Conservation (phyloP, 768 basidiomycete genomes). For the Strobilomyces confusus region DNA sequence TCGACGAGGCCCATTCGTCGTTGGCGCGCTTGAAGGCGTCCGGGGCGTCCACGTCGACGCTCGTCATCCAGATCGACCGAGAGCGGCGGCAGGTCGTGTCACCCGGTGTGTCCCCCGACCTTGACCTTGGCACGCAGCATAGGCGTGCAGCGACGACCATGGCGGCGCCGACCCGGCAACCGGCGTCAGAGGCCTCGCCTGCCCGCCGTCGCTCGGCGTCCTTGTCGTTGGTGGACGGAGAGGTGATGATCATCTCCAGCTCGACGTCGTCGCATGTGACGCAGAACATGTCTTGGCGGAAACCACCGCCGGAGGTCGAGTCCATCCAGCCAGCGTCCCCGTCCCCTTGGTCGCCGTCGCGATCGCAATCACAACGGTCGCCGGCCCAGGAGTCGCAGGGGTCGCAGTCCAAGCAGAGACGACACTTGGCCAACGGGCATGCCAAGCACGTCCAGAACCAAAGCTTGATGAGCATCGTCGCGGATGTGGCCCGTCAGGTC, state of each 20-base stretch:
- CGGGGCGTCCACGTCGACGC: background rate
- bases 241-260: background rate
- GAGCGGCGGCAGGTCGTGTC: background rate
- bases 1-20: too few species aligned
- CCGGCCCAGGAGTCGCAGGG: background rate
- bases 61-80: background rate
- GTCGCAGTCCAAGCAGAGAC: constrained; percentile 9
- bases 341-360: background rate
- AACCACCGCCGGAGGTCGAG: constrained; percentile 3
- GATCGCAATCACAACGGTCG: background rate
- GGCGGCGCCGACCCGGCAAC: background rate
- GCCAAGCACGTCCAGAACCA: constrained; percentile 11
- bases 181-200: background rate
- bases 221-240: constrained; percentile 3
- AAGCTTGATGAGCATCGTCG: constrained; percentile 68
- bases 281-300: constrained; percentile 7
- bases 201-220: constrained; percentile 17
- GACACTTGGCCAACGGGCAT: constrained; percentile 12
- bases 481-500: constrained; percentile 48
- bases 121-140: background rate
- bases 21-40: background rate
- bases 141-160: constrained; percentile 4
- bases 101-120: background rate
- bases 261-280: background rate
- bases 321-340: background rate